These are phyloP conservation scores for Aspergillus panamensis DNA, from an alignment of 495 filamentous ascomycete genomes.

Conservation along the genomic window DNA sequence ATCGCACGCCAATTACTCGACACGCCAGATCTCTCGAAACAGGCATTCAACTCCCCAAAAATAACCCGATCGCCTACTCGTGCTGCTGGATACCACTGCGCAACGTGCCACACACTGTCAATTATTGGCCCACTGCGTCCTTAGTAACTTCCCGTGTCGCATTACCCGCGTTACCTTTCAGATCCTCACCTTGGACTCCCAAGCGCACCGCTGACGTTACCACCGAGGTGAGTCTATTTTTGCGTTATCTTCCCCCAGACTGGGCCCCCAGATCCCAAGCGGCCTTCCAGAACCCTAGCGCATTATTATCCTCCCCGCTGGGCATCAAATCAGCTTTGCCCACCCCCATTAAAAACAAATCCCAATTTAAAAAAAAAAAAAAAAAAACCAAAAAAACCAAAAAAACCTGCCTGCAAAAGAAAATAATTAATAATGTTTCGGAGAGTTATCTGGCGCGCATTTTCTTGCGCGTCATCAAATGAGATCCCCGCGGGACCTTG, in stretches of 20 bases:
- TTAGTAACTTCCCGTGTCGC: conserved; percentile 26
- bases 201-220: conserved; percentile 34
- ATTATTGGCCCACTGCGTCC: conserved; percentile 32
- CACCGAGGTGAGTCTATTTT: conserved; percentile 21
- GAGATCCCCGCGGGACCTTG: conserved; percentile 21
- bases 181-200: conserved; percentile 21
- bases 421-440: not conserved
- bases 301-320: conserved; percentile 17
- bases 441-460: conserved; percentile 18
- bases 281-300: conserved; percentile 18
- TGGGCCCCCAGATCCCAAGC: conserved; percentile 14
- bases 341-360: conserved; percentile 10
- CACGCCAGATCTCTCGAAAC: conserved; percentile 23
- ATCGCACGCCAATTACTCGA: conserved; percentile 21
- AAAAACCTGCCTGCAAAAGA: conserved; percentile 3
- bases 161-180: conserved; percentile 36
- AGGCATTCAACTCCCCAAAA: conserved; percentile 23
- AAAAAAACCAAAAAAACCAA: conserved; percentile 15
- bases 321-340: conserved; percentile 21
- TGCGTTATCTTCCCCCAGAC: conserved; percentile 10
- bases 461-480: conserved; percentile 25
- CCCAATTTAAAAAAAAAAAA: conserved; percentile 6
- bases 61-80: conserved; percentile 21
- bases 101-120: conserved; percentile 32
- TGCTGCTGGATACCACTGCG: conserved; percentile 20